Conservation (phyloP, 345 rosid species). For the Luvunga scandens region DNA sequence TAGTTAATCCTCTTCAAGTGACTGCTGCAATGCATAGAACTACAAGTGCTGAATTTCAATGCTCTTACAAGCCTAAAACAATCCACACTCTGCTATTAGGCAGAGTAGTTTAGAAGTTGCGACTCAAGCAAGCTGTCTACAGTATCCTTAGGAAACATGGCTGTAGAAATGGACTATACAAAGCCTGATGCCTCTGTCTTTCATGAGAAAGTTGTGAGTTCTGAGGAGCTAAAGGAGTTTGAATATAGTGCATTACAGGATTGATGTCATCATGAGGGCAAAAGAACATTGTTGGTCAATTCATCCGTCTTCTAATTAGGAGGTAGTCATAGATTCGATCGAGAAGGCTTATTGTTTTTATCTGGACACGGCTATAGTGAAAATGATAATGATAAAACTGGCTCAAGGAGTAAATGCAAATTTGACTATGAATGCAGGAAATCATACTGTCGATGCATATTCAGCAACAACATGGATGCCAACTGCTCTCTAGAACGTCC, state of each 20-base stretch:
- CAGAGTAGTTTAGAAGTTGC: slow-evolving; percentile 1
- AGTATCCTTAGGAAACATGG: neutral
- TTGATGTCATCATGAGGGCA: slow-evolving; percentile 8
- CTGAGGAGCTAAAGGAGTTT: slow-evolving; percentile 24
- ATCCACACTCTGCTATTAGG: neutral
- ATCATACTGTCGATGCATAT: slow-evolving; percentile 2
- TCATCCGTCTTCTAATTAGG: neutral
- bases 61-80: neutral
- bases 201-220: neutral
- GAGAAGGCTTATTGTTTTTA: slow-evolving; percentile 10
- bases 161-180: neutral
- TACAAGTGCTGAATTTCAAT: neutral
- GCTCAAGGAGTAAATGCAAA: neutral
- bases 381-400: neutral
- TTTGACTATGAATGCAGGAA: neutral
- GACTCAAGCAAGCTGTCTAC: slow-evolving; percentile 1
- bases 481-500: too few relatives aligned
- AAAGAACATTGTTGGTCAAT: slow-evolving; percentile 21
- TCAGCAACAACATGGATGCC: neutral
- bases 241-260: neutral
- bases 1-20: neutral
- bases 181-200: too few relatives aligned
- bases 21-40: neutral
- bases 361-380: too few relatives aligned
- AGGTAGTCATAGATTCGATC: neutral